These are phyloP conservation scores for Rosa multiflora DNA, from an alignment of 306 rosid species.

Conservation along the genomic window DNA sequence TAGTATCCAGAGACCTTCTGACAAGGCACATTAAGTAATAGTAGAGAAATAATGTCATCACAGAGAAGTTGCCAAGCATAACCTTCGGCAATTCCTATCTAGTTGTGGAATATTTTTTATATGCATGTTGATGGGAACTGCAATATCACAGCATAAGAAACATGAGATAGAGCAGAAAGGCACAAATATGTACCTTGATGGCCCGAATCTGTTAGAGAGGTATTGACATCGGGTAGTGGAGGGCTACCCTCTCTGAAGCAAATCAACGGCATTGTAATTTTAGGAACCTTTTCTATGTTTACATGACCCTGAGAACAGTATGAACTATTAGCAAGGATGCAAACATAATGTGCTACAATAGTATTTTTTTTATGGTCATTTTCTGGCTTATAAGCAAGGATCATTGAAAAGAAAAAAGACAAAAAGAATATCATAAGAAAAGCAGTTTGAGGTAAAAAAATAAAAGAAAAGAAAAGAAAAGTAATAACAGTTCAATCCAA, in stretches of 20 bases:
- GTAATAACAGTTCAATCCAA: neutral
- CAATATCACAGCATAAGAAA: neutral
- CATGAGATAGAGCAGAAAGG: constrained; percentile 7
- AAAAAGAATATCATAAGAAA: neutral
- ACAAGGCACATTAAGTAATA: neutral
- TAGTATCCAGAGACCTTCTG: constrained; percentile 18
- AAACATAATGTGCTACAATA: constrained; percentile 20
- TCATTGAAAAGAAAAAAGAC: neutral
- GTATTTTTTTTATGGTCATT: neutral
- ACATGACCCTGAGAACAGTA: constrained; percentile 55
- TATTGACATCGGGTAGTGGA: constrained; percentile 79
- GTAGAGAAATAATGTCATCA: neutral
- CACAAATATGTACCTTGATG: constrained; percentile 36
- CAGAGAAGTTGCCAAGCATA: constrained; percentile 12
- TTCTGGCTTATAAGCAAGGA: neutral
- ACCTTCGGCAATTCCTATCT: neutral
- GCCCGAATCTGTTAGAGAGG: constrained; percentile 53
- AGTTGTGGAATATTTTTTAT: neutral
- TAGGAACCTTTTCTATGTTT: constrained; percentile 47
- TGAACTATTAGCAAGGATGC: constrained; percentile 24
- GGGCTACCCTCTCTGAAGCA: constrained; percentile 94
- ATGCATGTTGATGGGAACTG: neutral
- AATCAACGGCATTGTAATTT: constrained; percentile 57
- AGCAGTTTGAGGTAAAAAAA: neutral
- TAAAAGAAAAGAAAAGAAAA: neutral